Base-by-base conservation (phyloP, 164 flowering plant species). In the Vitis cinerea region DNA sequence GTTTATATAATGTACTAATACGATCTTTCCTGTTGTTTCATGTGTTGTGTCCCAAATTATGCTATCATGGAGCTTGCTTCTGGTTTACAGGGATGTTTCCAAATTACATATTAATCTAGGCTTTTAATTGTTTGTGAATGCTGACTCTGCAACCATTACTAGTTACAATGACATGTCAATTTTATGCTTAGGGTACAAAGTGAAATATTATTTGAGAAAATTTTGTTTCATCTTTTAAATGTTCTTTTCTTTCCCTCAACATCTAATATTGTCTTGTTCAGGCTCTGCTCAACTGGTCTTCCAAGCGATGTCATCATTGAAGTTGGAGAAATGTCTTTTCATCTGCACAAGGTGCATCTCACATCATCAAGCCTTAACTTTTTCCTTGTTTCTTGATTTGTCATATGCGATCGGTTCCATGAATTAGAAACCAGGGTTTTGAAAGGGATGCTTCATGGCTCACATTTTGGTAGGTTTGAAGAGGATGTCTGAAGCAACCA, bases 261-360 rank as follows among this genome's bases (percentile, higher is more conserved):
- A 14, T 63, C 6, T 3, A 9, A 23, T 27, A 9, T 61, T 47
- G 37, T 59, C 5, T 47, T 15, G 54, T 72, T 56, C 68, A 80
- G 81, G 83, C 52, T 64, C n/a, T 85, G 88, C 71, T 59, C 82
- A 68, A 67, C 84, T 55, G 87, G 87, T 15, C 86, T 86, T 53
- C 79, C 84, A 8, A 83, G 86, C 30, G 89, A 86, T 74, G 79
- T 84, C 51, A 72, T 74, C 50, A 53, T 86, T 59, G 81, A 86
- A 76, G 72, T 86, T 16, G 86, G 82, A 19, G 84, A 84, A 8
- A 65, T 30, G 56, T 73, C 78, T 10, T 85, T 81, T 72, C 81
- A 83, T 71, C 79, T 85, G 8, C 88, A 85, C 69, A 85, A 85
- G 88, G 88, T 83, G 14, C 17, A 14, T 49, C 48, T 16, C 54